These are phyloP conservation scores for Tilletia indica DNA, from an alignment of 1,284 basidiomycete species.

Conservation along the genomic window DNA sequence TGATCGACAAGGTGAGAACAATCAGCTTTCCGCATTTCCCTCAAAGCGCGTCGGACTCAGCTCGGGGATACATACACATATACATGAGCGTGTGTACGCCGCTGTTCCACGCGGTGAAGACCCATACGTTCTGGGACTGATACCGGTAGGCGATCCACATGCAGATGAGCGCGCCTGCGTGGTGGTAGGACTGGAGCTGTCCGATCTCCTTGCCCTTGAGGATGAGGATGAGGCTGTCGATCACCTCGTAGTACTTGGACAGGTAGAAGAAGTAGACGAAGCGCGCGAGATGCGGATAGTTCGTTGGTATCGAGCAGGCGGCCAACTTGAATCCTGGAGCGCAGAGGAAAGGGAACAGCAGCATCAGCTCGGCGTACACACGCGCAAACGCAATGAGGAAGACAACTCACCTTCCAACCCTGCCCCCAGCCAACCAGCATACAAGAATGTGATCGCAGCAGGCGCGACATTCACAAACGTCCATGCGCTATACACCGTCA, in stretches of 20 bases:
- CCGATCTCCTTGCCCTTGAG: slow-evolving; percentile 55
- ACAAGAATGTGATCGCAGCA: slow-evolving; percentile 37
- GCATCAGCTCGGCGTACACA: background rate
- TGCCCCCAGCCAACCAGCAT: slow-evolving; percentile 34
- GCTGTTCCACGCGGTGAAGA: slow-evolving; percentile 51
- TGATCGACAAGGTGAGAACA: too few relatives aligned
- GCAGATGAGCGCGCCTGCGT: slow-evolving; percentile 50
- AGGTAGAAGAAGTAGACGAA: slow-evolving; percentile 55
- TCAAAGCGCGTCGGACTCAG: background rate
- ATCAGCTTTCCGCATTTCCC: slow-evolving; percentile 10
- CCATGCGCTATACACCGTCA: slow-evolving; percentile 42
- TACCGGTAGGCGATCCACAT: slow-evolving; percentile 55
- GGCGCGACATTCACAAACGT: slow-evolving; percentile 40
- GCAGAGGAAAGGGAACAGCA: background rate
- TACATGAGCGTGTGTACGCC: slow-evolving; percentile 49
- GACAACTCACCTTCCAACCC: slow-evolving; percentile 27
- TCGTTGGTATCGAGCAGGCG: slow-evolving; percentile 53
- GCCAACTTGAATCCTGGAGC: slow-evolving; percentile 42
- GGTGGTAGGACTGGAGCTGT: slow-evolving; percentile 45
- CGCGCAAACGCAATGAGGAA: too few relatives aligned
- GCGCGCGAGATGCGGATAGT: slow-evolving; percentile 44
- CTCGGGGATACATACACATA: slow-evolving; percentile 20
- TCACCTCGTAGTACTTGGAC: slow-evolving; percentile 55
- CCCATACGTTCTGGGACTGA: slow-evolving; percentile 34
- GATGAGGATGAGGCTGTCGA: slow-evolving; percentile 55